Evolutionary conservation across 257 asterid genomes (phyloP).

Genomic region (Plantago major): DNA sequence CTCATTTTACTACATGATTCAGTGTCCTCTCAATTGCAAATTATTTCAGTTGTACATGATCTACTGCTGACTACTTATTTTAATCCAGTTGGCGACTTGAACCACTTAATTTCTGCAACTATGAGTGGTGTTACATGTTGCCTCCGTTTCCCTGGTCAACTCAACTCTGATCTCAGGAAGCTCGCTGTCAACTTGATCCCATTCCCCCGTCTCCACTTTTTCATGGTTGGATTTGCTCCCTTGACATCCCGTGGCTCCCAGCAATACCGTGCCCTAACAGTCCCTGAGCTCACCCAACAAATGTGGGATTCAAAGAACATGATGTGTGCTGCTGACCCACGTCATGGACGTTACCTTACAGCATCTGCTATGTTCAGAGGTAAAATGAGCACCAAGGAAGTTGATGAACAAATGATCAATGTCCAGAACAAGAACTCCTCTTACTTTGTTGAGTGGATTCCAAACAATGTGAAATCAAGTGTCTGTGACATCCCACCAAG

Average conservation of each 20-base stretch:
- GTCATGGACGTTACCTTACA: constrained; percentile 85
- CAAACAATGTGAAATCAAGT: constrained; percentile 86
- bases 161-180: constrained; percentile 77
- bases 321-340: constrained; percentile 95
- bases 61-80: constrained; percentile 1
- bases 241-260: constrained; percentile 88
- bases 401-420: constrained; percentile 83
- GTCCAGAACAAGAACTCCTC: constrained; percentile 88
- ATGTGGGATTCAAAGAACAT: constrained; percentile 95
- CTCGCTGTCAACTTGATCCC: constrained; percentile 91
- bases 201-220: constrained; percentile 80
- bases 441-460: constrained; percentile 87
- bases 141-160: constrained; percentile 86
- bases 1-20: no score
- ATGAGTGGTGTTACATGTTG: constrained; percentile 96
- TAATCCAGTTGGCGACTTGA: constrained; percentile 72
- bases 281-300: constrained; percentile 84
- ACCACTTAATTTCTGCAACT: constrained; percentile 84
- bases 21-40: no score
- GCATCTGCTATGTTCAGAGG: constrained; percentile 96
- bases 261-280: constrained; percentile 85
- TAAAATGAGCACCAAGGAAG: constrained; percentile 89
- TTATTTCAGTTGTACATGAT: no score
- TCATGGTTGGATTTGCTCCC: constrained; percentile 93
- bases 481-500: constrained; percentile 90